Base-by-base conservation (phyloP, 164 flowering plant species). In the Litsea cubeba region DNA sequence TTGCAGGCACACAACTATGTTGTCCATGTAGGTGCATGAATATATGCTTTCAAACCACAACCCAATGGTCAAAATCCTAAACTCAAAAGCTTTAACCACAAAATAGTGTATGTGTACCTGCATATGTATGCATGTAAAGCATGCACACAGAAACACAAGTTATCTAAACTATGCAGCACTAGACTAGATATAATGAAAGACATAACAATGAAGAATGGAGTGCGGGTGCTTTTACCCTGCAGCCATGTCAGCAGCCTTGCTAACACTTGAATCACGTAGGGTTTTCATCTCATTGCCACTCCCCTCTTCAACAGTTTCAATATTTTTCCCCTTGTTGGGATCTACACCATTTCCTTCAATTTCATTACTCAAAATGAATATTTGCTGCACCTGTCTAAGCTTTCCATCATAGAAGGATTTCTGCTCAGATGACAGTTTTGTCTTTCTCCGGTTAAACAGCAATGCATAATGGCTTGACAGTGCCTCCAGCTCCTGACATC, bases 201-300 rank as follows among this genome's bases (percentile, higher is more conserved):
- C 46, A 40, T 14, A 54, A 14, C 12, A 15, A 54, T 54, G n/a
- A 15, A 54, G 60, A 54, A 54, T 54, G 60, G 60, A 18, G 66
- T 22, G n/a, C 15, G 63, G 64, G 40, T 30, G 26, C 26, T 3
- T 40, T 81, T 90, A 96, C 99, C 99, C 97, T 25, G 97, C 90
- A 82, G 98, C 99, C 93, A 96, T 87, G 60, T 94, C 93, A 71
- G 98, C 98, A 87, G 99, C 99, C 82, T 96, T 91, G 76, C 82
- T 88, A 78, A 92, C 89, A 82, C 99, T 94, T 49, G 97, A 82
- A 77, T 91, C 95, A 81, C 90, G 85, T 72, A 96, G 79, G 50
- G 18, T 83, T 76, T 87, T 90, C 82, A 94, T 84, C 85, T 96
- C 99, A 80, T 82, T 83, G 3, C 78, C 82, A 75, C 81, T 79